phyloP scores from a whole-genome alignment of 2,329 filamentous ascomycete genomes.

The Cercospora citrullina region DNA sequence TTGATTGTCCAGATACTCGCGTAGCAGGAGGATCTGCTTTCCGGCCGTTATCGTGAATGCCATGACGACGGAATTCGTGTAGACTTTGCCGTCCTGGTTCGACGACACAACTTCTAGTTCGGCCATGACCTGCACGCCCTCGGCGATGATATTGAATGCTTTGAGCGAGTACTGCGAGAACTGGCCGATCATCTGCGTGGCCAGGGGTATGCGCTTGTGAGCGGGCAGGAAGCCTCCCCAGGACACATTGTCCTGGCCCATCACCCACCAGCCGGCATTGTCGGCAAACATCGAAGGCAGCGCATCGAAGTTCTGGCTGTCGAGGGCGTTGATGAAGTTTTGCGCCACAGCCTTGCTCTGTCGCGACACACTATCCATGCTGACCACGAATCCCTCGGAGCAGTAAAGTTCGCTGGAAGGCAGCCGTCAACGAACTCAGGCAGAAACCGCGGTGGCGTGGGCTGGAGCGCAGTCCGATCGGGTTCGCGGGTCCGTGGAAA shows the following conservation, averaged over 20 bases:
- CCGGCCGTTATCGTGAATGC: constrained; percentile 10
- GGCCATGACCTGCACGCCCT: constrained; percentile 15
- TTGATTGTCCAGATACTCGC: constrained; percentile 16
- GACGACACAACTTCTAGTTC: constrained; percentile 11
- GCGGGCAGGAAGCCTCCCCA: constrained; percentile 9
- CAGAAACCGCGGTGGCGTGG: neutral
- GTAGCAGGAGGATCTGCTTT: constrained; percentile 12
- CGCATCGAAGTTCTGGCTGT: constrained; percentile 11
- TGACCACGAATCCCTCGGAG: neutral
- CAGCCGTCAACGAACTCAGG: neutral
- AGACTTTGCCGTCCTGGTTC: constrained; percentile 9
- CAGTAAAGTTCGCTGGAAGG: neutral
- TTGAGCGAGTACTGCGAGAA: constrained; percentile 12
- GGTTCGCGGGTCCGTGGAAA: neutral
- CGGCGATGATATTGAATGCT: constrained; percentile 14
- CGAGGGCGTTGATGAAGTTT: constrained; percentile 12
- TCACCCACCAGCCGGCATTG: constrained; percentile 14
- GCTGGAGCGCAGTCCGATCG: neutral
- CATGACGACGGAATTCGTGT: constrained; percentile 11
- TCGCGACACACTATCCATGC: constrained; percentile 10
- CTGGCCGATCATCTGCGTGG: constrained; percentile 12
- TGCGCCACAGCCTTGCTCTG: constrained; percentile 14
- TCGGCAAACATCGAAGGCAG: constrained; percentile 9
- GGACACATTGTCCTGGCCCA: constrained; percentile 11
- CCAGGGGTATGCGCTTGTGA: constrained; percentile 8